These are phyloP conservation scores for Scenedesmus sp. DNA, from an alignment of 163 green algal species.

Conservation along the genomic window DNA sequence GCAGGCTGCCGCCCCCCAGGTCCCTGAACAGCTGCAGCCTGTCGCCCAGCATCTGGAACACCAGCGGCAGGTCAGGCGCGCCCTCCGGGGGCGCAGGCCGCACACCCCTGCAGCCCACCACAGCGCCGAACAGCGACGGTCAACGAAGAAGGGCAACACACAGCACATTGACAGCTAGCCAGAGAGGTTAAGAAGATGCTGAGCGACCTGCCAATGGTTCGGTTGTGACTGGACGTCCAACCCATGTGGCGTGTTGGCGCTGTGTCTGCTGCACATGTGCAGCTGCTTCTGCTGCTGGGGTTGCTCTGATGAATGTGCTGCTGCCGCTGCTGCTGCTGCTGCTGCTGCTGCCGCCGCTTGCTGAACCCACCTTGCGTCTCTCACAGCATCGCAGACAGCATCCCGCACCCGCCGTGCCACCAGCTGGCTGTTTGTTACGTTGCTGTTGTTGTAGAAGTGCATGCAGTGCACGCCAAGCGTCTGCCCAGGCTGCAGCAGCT, in stretches of 20 bases:
- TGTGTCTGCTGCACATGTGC: too few relatives aligned
- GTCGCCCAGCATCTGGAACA: conserved; percentile 75
- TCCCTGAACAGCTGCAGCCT: conserved; percentile 84
- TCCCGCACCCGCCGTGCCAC: conserved; percentile 79
- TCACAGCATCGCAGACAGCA: conserved; percentile 91
- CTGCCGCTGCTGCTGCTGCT: neutral
- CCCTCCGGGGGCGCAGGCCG: conserved; percentile 65
- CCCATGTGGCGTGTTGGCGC: too few relatives aligned
- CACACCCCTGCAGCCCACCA: conserved; percentile 59
- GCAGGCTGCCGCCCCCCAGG: conserved; percentile 86
- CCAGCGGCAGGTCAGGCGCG: conserved; percentile 85
- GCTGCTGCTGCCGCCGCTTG: neutral
- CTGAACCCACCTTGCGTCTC: conserved; percentile 64
- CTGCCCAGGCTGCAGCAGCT: conserved; percentile 52
- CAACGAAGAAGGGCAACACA: neutral
- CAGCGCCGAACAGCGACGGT: neutral
- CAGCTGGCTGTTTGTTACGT: conserved; percentile 54
- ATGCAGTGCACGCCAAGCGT: conserved; percentile 30
- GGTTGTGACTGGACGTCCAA: too few relatives aligned
- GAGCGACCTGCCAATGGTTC: too few relatives aligned
- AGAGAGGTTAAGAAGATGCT: neutral
- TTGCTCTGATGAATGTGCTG: neutral
- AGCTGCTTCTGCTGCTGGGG: too few relatives aligned
- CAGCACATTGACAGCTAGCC: conserved; percentile 39
- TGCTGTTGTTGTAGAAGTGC: conserved; percentile 50